Conservation (phyloP, 1,284 basidiomycete genomes). For the Apiotrichum porosum region DNA sequence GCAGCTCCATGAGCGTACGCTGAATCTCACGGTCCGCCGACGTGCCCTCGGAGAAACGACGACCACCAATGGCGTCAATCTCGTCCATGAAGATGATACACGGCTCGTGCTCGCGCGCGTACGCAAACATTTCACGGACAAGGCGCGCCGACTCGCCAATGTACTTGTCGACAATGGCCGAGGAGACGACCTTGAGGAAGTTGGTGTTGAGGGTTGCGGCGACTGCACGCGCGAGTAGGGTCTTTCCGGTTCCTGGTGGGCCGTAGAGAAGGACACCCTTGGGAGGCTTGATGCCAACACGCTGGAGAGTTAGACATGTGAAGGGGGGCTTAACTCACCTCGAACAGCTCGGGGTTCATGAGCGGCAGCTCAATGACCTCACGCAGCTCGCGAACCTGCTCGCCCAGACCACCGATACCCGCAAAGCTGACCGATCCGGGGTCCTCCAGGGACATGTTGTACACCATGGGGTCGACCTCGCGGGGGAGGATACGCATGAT, state of each 20-base stretch:
- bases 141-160: slow-evolving; percentile 96
- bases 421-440: slow-evolving; percentile 93
- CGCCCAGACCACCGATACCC: slow-evolving; percentile 91
- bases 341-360: slow-evolving; percentile 91
- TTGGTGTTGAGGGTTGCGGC: slow-evolving; percentile 94
- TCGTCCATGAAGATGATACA: slow-evolving; percentile 71
- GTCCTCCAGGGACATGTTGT: slow-evolving; percentile 99
- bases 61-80: slow-evolving; percentile 93
- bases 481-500: slow-evolving; percentile 98
- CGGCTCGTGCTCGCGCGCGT: slow-evolving; percentile 93
- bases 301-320: slow-evolving; percentile 43
- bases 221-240: slow-evolving; percentile 88
- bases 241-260: slow-evolving; percentile 93
- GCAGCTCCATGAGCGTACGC: slow-evolving; percentile 96
- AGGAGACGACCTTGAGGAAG: slow-evolving; percentile 97
- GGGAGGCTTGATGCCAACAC: slow-evolving; percentile 96
- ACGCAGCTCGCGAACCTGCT: slow-evolving; percentile 93
- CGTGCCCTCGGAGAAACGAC: slow-evolving; percentile 96
- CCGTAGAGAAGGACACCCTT: slow-evolving; percentile 97
- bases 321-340: slow-evolving; percentile 15
- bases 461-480: slow-evolving; percentile 96
- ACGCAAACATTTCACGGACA: slow-evolving; percentile 97
- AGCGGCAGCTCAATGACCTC: slow-evolving; percentile 97
- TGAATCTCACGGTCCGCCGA: slow-evolving; percentile 98
- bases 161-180: slow-evolving; percentile 99